These are phyloP conservation scores for Mycena crocata DNA, from an alignment of 768 basidiomycete species.

Conservation along the genomic window DNA sequence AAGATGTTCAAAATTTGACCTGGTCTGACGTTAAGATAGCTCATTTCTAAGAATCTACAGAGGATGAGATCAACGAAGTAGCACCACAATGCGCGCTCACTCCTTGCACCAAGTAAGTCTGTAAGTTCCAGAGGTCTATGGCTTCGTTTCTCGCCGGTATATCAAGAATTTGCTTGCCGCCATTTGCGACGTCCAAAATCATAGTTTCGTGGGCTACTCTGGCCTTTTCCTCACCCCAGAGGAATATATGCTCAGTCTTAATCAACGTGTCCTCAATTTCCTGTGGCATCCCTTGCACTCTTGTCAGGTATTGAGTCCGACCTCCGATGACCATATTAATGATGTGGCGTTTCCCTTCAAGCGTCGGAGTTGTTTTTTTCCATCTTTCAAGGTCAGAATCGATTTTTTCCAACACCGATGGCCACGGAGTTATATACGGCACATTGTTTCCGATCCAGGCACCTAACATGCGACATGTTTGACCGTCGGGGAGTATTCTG, in stretches of 20 bases:
- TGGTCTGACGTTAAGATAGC: too few species aligned
- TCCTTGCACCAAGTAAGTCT: background rate
- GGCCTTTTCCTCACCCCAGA: too few species aligned
- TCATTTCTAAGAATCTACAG: background rate
- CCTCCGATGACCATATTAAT: too few species aligned
- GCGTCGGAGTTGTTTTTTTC: background rate
- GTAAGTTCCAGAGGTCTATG: too few species aligned
- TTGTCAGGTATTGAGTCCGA: too few species aligned
- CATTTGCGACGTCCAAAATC: background rate
- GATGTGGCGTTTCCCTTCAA: background rate
- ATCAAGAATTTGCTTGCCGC: background rate
- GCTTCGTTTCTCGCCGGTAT: background rate
- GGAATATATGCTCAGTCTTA: background rate
- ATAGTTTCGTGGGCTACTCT: background rate
- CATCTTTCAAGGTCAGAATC: background rate
- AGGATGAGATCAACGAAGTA: background rate
- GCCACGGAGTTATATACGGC: too few species aligned
- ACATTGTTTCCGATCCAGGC: too few species aligned
- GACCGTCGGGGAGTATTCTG: background rate
- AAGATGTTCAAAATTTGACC: too few species aligned
- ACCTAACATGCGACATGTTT: too few species aligned
- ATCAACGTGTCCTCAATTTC: background rate
- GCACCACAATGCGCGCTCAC: background rate
- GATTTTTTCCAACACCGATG: too few species aligned
- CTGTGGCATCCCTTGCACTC: too few species aligned